Percentiles rank a stretch among this genome's conserved stretches.
These are phyloP conservation scores for Graphilbum fragrans DNA, from an alignment of 2,329 filamentous ascomycete genomes.

Conservation along the genomic window DNA sequence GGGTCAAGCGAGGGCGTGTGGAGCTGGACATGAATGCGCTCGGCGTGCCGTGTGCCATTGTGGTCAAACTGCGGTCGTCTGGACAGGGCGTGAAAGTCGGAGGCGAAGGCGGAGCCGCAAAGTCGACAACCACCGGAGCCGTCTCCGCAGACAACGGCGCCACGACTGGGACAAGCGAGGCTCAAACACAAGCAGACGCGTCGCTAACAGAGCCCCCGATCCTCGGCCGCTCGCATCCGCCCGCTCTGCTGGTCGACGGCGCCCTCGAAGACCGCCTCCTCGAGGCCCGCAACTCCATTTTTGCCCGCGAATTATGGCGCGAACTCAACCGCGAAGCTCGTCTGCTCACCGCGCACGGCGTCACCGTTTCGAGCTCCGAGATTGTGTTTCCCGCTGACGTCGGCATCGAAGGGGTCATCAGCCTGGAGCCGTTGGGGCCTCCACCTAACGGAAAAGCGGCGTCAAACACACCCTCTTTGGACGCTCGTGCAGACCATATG, in stretches of 20 bases:
- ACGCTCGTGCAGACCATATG: slow-evolving; percentile 48
- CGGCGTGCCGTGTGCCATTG: slow-evolving; percentile 24
- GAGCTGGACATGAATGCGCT: slow-evolving; percentile 53
- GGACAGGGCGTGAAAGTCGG: neutral
- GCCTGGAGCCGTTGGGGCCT: slow-evolving; percentile 52
- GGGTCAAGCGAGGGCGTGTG: slow-evolving; percentile 62
- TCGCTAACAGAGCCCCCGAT: slow-evolving; percentile 43
- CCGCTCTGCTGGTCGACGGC: slow-evolving; percentile 41
- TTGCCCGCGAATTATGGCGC: slow-evolving; percentile 79
- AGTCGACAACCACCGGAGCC: neutral
- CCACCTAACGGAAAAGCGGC: slow-evolving; percentile 10
- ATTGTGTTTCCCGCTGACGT: slow-evolving; percentile 43
- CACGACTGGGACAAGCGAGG: neutral
- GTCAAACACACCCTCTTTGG: slow-evolving; percentile 14
- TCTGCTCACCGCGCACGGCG: slow-evolving; percentile 55
- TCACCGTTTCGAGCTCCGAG: slow-evolving; percentile 48
- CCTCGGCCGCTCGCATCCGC: slow-evolving; percentile 42
- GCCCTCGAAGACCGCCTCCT: slow-evolving; percentile 57
- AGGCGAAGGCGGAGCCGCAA: neutral
- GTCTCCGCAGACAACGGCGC: neutral
- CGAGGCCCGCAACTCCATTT: slow-evolving; percentile 66
- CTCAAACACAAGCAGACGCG: slow-evolving; percentile 16
- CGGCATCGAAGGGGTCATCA: slow-evolving; percentile 48
- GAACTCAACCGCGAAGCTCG: slow-evolving; percentile 78
- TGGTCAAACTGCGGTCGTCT: slow-evolving; percentile 3